Conservation (phyloP, 148 eudicot species). For the Linanthus parryae region DNA sequence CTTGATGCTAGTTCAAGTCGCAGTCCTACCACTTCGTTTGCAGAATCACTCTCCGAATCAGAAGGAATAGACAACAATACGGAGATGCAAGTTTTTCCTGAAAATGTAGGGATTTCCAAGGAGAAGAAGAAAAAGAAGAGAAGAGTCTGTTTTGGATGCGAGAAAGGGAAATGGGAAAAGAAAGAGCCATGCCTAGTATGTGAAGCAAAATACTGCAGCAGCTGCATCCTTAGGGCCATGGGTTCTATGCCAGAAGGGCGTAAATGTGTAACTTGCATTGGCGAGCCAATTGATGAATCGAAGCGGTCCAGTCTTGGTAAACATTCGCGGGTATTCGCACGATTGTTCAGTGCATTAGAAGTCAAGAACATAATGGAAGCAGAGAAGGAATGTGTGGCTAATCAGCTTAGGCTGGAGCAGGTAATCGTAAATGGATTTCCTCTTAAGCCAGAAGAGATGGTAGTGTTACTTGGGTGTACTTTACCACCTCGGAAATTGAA, state of each 20-base stretch:
- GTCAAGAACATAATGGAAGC: slow-evolving; percentile 91
- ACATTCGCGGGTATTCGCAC: slow-evolving; percentile 65
- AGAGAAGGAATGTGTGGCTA: slow-evolving; percentile 89
- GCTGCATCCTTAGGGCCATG: slow-evolving; percentile 90
- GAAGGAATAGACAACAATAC: slow-evolving; percentile 36
- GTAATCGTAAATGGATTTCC: slow-evolving; percentile 66
- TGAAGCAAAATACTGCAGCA: slow-evolving; percentile 77
- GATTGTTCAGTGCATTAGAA: slow-evolving; percentile 75
- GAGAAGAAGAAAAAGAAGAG: slow-evolving; percentile 52
- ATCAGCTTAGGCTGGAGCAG: slow-evolving; percentile 95
- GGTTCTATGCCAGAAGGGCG: slow-evolving; percentile 99
- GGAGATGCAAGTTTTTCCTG: slow-evolving; percentile 43
- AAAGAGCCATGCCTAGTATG: slow-evolving; percentile 81
- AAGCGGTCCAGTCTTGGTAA: slow-evolving; percentile 66
- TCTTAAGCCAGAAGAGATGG: slow-evolving; percentile 85
- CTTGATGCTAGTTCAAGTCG: slow-evolving; percentile 38
- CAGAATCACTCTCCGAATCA: slow-evolving; percentile 50
- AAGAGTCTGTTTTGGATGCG: slow-evolving; percentile 67
- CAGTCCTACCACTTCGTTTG: slow-evolving; percentile 53
- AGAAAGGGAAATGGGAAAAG: slow-evolving; percentile 86
- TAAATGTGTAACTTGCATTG: slow-evolving; percentile 87
- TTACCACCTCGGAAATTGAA: slow-evolving; percentile 75
- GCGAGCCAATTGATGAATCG: slow-evolving; percentile 76
- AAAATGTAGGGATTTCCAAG: slow-evolving; percentile 54
- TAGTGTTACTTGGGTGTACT: slow-evolving; percentile 73